These are phyloP conservation scores for Musa balbisiana DNA, from an alignment of 202 grass and related monocot species.

Conservation along the genomic window DNA sequence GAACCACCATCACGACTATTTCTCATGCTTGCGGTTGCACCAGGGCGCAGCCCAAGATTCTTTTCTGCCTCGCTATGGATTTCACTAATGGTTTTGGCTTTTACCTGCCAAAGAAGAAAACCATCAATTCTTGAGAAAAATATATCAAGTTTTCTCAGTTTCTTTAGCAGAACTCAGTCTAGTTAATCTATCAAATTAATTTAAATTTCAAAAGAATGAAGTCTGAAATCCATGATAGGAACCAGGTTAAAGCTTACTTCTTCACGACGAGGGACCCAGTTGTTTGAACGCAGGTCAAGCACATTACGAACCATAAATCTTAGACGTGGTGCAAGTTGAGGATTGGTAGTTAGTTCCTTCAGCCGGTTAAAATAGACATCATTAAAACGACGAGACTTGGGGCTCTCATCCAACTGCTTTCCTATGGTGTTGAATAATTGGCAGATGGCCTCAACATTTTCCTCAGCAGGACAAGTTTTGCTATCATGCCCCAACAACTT, in stretches of 20 bases:
- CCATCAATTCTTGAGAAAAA: neutral
- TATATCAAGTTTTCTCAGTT: neutral
- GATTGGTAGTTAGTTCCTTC: constrained; percentile 15
- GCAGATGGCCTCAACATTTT: constrained; percentile 31
- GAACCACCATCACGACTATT: constrained; percentile 51
- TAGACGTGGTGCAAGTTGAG: constrained; percentile 15
- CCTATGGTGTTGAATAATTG: constrained; percentile 28
- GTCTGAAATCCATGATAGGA: neutral
- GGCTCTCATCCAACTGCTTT: constrained; percentile 26
- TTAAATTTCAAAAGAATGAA: neutral
- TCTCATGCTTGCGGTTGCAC: constrained; percentile 50
- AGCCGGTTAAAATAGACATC: constrained; percentile 24
- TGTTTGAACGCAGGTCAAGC: constrained; percentile 16
- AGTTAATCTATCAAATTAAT: too few species aligned
- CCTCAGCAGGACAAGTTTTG: constrained; percentile 24
- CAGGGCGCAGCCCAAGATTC: constrained; percentile 60
- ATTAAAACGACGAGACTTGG: constrained; percentile 27
- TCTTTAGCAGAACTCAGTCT: too few species aligned
- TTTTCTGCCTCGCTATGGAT: constrained; percentile 78
- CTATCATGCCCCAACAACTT: constrained; percentile 21
- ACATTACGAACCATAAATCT: constrained; percentile 25
- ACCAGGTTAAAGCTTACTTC: constrained; percentile 14
- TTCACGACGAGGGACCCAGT: constrained; percentile 24
- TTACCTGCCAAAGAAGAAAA: constrained; percentile 41
- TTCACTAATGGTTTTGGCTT: constrained; percentile 78